Base-by-base conservation (phyloP, 345 rosid species). In the Hirschfeldia incana region DNA sequence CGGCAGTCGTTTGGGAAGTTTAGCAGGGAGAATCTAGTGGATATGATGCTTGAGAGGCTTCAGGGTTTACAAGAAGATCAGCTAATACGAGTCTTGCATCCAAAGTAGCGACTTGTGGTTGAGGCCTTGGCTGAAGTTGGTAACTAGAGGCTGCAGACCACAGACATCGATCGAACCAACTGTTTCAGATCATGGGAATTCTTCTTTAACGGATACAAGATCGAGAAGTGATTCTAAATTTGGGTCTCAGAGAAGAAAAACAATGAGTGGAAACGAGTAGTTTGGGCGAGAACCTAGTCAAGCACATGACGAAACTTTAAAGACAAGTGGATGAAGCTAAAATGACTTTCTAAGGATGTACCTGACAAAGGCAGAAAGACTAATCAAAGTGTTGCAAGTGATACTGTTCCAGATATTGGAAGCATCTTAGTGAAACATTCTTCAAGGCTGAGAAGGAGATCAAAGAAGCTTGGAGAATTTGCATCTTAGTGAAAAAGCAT, bases 91-190 rank as follows among this genome's bases (percentile, higher is more conserved):
- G 93, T 49, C 88, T 95, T 73, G 97, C 94, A 66, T 87, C 97
- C 21, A 90, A 89, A 66, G 98, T 95, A 70, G 99, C 99, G 42
- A 93, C 97, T 27, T 85, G 98, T 82, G 99, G 98, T 78, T 88
- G 97, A 92, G 76, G 93, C 90, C 42, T 85, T 95, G 76, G 94
- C 93, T 78, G 91, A 93, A 88, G 85, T 73, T 55, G 89, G 85
- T 70, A 78, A 70, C 72, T 74, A 39, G 65, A 92, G 84, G 83
- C 71, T 65, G 59, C 86, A 78, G 8, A 37, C 37, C 37, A 63
- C 60, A 44, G 63, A 78, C 72, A 21, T 21, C 21, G 21, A 77
- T 67, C 51, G 82, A 36, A 66, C 77, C 84, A 66, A 72, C 83
- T 65, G 79, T 42, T 70, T 72, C 85, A 51, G 76, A 70, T 21